phyloP scores from a whole-genome alignment of 805 yeast species.

The Schizosaccharomyces octosporus region DNA sequence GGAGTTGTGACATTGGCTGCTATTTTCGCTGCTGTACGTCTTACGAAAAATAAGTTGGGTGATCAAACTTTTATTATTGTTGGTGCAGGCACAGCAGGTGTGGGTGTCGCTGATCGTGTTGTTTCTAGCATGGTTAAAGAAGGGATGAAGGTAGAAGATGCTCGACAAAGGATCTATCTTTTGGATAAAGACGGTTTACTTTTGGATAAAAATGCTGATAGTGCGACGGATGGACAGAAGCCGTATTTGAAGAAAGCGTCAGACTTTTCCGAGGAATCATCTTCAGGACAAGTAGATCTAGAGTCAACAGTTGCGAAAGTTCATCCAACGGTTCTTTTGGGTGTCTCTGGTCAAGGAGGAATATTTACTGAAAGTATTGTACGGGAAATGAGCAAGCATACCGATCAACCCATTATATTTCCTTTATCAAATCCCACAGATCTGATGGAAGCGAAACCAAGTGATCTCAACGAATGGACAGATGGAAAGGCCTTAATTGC shows the following conservation, averaged over 20 bases:
- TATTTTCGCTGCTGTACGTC: conserved; percentile 64
- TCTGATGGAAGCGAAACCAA: conserved; percentile 82
- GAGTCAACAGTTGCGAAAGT: conserved; percentile 35
- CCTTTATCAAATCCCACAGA: conserved; percentile 92
- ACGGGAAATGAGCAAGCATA: conserved; percentile 70
- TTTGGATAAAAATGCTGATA: conserved; percentile 28
- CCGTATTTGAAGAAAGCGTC: conserved; percentile 50
- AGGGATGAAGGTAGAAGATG: conserved; percentile 49
- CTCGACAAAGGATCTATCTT: conserved; percentile 45
- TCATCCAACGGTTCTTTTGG: conserved; percentile 83
- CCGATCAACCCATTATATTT: conserved; percentile 72
- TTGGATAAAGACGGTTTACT: conserved; percentile 74
- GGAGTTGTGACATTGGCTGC: conserved; percentile 97
- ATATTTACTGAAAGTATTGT: conserved; percentile 74
- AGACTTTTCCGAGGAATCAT: conserved; percentile 26
- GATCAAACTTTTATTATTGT: conserved; percentile 31
- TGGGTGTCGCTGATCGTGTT: conserved; percentile 89
- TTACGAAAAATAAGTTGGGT: conserved; percentile 29
- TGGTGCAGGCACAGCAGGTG: conserved; percentile 95
- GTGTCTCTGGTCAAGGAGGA: conserved; percentile 88
- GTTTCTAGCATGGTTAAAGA: conserved; percentile 65
- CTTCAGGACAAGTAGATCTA: conserved; percentile 34
- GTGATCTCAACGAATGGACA: conserved; percentile 78
- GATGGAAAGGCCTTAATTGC: conserved; percentile 77
- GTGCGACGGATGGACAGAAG: conserved; percentile 39